phyloP scores from a whole-genome alignment of 441 rosid genomes.

The Erodium trifolium region DNA sequence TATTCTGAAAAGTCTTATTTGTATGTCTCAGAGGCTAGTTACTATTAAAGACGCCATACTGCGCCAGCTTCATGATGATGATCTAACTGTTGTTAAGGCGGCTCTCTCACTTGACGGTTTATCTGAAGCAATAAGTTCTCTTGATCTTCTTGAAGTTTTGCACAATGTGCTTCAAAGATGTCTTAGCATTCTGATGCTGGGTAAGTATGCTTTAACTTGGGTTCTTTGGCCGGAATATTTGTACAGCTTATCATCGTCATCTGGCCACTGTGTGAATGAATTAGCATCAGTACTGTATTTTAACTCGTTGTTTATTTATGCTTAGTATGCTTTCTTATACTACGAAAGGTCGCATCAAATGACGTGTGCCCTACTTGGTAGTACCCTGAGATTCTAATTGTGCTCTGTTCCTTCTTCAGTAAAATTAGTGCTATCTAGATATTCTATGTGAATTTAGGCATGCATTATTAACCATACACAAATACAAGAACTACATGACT shows the following conservation, averaged over 20 bases:
- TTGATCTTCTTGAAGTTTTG: constrained; percentile 56
- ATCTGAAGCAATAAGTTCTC: constrained; percentile 42
- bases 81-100: constrained; percentile 68
- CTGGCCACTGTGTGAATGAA: no score
- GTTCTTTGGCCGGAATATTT: constrained; percentile 8
- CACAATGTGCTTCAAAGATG: constrained; percentile 49
- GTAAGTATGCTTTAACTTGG: constrained; percentile 35
- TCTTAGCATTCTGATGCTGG: constrained; percentile 33
- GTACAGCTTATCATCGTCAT: no score
- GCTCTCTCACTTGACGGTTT: constrained; percentile 63
- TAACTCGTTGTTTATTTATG: no score
- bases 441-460: not conserved
- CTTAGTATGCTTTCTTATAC: no score
- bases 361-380: no score
- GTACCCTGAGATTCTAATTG: constrained; percentile 1
- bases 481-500: not conserved
- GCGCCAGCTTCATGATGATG: constrained; percentile 75
- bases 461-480: not conserved
- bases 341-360: no score
- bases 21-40: constrained; percentile 46
- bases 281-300: no score
- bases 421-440: not conserved
- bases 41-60: constrained; percentile 61
- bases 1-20: not conserved
- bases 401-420: not conserved